Conservation (phyloP, 75 land plant species). For the Larix kaempferi region DNA sequence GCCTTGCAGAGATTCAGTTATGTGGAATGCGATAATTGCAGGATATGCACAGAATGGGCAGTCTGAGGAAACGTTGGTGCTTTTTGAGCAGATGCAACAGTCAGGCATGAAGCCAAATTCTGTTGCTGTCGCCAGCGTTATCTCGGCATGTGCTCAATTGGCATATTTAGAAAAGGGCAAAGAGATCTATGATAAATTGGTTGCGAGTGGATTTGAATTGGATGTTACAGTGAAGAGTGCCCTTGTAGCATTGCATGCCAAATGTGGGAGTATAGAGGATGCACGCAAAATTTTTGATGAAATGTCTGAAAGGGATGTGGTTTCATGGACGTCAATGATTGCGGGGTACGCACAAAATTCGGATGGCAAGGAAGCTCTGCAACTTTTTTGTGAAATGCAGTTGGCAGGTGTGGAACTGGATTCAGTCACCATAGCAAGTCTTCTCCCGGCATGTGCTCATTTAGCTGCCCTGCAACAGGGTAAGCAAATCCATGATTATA, state of each 20-base stretch:
- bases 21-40: slow-evolving; percentile 11
- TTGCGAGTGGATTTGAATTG: background rate
- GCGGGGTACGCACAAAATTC: slow-evolving; percentile 4
- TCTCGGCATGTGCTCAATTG: slow-evolving; percentile 34
- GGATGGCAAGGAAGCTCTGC: background rate
- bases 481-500: background rate
- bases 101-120: slow-evolving; percentile 28
- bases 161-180: slow-evolving; percentile 27
- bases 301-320: slow-evolving; percentile 13
- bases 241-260: slow-evolving; percentile 12
- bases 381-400: slow-evolving; percentile 13
- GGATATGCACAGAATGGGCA: slow-evolving; percentile 28
- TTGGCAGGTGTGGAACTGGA: slow-evolving; percentile 8
- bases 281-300: slow-evolving; percentile 17
- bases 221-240: background rate
- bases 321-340: slow-evolving; percentile 38
- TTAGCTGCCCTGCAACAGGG: slow-evolving; percentile 12
- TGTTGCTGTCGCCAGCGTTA: slow-evolving; percentile 27
- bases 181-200: slow-evolving; percentile 15
- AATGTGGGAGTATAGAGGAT: slow-evolving; percentile 5
- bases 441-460: slow-evolving; percentile 9
- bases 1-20: too few species aligned
- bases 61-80: slow-evolving; percentile 19
- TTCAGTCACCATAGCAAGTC: background rate
- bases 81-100: slow-evolving; percentile 29